phyloP scores from a whole-genome alignment of 805 yeast species.

The Jamesozyma hellenica region DNA sequence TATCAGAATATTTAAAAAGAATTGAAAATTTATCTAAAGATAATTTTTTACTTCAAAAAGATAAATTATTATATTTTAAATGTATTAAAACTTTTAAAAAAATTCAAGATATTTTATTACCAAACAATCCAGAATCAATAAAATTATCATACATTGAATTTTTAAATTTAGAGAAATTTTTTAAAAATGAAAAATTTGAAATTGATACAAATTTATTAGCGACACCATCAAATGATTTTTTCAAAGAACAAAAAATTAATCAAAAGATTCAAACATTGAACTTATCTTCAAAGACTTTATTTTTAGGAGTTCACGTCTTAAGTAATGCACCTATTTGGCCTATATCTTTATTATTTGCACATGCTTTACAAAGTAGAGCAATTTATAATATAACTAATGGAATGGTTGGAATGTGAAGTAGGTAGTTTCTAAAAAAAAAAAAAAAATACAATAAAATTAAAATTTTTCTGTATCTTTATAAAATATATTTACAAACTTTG shows the following conservation, averaged over 20 bases:
- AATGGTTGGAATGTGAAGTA: not conserved
- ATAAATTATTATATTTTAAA: constrained; percentile 53
- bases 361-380: constrained; percentile 61
- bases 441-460: not conserved
- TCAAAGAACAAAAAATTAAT: constrained; percentile 36
- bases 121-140: constrained; percentile 38
- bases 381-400: constrained; percentile 25
- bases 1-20: constrained; percentile 49
- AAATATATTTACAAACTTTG: not conserved
- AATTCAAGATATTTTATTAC: constrained; percentile 48
- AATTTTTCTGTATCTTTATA: too few relatives aligned
- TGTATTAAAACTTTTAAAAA: constrained; percentile 51
- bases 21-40: constrained; percentile 38
- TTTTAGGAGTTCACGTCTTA: constrained; percentile 62
- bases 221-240: constrained; percentile 28
- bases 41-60: constrained; percentile 28
- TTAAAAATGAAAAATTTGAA: constrained; percentile 28
- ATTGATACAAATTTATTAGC: constrained; percentile 33
- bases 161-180: constrained; percentile 42
- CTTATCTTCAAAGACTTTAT: constrained; percentile 47
- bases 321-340: constrained; percentile 90
- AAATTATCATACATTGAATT: constrained; percentile 43
- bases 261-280: constrained; percentile 40
- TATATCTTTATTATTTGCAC: constrained; percentile 66
- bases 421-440: not conserved